Conservation (phyloP, 192 early-diverging fungal genomes). For the Dissophora globulifera region DNA sequence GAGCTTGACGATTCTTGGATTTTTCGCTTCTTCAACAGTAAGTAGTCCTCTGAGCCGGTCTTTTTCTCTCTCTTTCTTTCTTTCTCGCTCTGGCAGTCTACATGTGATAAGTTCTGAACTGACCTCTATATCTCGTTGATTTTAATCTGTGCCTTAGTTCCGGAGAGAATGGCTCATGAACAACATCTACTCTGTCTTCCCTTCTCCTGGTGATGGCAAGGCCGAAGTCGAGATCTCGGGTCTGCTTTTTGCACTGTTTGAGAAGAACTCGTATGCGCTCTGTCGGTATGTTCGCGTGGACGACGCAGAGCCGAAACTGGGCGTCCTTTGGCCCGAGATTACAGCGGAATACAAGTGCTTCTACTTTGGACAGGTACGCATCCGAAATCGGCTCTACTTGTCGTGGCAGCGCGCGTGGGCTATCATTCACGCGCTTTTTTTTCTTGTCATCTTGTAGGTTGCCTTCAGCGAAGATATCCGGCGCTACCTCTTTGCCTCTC, state of each 20-base stretch:
- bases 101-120: too few species aligned
- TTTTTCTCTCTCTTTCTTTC: not conserved
- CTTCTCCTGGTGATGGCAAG: conserved; percentile 51
- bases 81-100: not conserved
- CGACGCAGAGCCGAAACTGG: conserved; percentile 68
- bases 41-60: conserved; percentile 2
- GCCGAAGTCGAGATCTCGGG: conserved; percentile 60
- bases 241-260: conserved; percentile 60
- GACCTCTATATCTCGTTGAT: not conserved
- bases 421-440: not conserved
- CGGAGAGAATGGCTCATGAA: conserved; percentile 64
- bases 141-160: conserved; percentile 64
- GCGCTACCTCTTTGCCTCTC: conserved; percentile 60
- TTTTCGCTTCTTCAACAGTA: conserved; percentile 60
- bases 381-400: too few species aligned
- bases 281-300: conserved; percentile 68
- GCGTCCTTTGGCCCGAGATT: conserved; percentile 67
- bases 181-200: conserved; percentile 62
- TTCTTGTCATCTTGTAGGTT: conserved; percentile 52
- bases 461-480: conserved; percentile 76
- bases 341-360: conserved; percentile 52
- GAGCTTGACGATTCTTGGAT: conserved; percentile 71
- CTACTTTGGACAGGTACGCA: conserved; percentile 60
- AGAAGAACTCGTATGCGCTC: conserved; percentile 65
- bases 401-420: too few species aligned